A percentile compares a stretch with the other conserved stretches of the same genome.
phyloP scores from a whole-genome alignment of 2,329 filamentous ascomycete genomes.

The Didymella exigua region DNA sequence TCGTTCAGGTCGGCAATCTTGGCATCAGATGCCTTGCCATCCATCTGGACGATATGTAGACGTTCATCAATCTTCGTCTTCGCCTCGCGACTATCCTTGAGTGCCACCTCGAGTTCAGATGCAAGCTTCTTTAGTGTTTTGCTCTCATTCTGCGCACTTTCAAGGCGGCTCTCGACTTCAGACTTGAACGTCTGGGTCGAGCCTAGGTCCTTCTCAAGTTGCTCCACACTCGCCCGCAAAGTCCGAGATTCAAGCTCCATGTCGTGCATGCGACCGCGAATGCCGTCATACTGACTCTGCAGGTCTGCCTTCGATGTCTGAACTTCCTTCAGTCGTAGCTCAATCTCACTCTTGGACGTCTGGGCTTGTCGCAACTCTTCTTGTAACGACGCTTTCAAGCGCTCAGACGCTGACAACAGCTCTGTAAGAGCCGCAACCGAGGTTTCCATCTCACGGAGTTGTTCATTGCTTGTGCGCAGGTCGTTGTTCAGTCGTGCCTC shows the following conservation, averaged over 20 bases:
- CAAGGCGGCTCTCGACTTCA: constrained; percentile 16
- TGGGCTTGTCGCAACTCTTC: constrained; percentile 23
- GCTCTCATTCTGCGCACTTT: constrained; percentile 16
- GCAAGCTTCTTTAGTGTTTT: constrained; percentile 16
- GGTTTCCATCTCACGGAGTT: constrained; percentile 33
- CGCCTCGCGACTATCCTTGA: constrained; percentile 19
- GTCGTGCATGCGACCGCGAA: constrained; percentile 8
- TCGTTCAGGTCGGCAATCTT: constrained; percentile 19
- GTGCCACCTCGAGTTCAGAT: constrained; percentile 22
- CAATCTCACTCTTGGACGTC: constrained; percentile 16
- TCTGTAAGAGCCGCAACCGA: constrained; percentile 26
- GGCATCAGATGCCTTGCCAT: constrained; percentile 17
- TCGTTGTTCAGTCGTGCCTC: constrained; percentile 22
- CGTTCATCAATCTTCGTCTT: constrained; percentile 16
- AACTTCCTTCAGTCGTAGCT: constrained; percentile 17
- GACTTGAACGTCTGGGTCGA: constrained; percentile 9
- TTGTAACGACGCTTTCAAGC: constrained; percentile 20
- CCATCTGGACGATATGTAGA: constrained; percentile 10
- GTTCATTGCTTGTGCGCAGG: constrained; percentile 21
- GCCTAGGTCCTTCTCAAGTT: constrained; percentile 17
- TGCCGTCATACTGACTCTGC: constrained; percentile 14
- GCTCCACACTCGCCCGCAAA: constrained; percentile 11
- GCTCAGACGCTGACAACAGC: constrained; percentile 24
- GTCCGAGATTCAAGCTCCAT: constrained; percentile 10
- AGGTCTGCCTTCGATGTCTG: constrained; percentile 16